A percentile compares a stretch with the other conserved stretches of the same genome.
Conservation (phyloP, 768 basidiomycete genomes). For the Mrakia hoshinonis region DNA sequence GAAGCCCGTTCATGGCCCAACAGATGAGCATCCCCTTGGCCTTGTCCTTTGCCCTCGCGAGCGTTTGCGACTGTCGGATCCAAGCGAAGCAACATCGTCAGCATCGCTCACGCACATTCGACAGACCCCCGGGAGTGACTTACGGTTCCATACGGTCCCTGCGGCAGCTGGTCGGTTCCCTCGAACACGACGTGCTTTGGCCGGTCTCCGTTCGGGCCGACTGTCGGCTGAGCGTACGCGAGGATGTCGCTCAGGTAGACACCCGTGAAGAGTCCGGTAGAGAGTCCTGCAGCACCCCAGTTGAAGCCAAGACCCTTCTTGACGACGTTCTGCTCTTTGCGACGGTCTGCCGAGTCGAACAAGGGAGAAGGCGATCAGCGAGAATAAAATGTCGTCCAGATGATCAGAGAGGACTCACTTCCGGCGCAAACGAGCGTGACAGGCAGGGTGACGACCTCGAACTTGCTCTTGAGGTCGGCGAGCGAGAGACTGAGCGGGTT, state of each 20-base stretch:
- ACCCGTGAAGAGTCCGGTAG: constrained; percentile 55
- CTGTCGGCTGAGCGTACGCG: constrained; percentile 40
- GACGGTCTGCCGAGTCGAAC: constrained; percentile 39
- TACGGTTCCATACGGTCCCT: constrained; percentile 55
- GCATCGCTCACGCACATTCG: not conserved
- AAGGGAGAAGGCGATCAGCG: not conserved
- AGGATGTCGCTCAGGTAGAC: constrained; percentile 53
- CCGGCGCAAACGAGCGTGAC: constrained; percentile 59
- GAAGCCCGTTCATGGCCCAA: constrained; percentile 56
- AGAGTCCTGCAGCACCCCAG: constrained; percentile 38
- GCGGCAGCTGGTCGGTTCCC: constrained; percentile 51
- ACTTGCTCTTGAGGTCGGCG: constrained; percentile 45
- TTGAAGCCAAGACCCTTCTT: constrained; percentile 48
- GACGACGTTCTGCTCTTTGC: constrained; percentile 60
- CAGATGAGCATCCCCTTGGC: constrained; percentile 50
- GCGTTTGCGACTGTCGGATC: constrained; percentile 36
- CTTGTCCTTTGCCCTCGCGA: constrained; percentile 35
- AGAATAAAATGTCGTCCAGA: not conserved
- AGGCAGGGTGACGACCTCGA: constrained; percentile 52
- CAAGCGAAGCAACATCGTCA: not conserved
- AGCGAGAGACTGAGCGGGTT: constrained; percentile 42
- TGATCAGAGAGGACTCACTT: constrained; percentile 32
- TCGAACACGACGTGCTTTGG: constrained; percentile 54
- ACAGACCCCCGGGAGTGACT: not conserved
- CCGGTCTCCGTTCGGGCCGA: constrained; percentile 33